These are phyloP conservation scores for Ustilago cynodontis DNA, from an alignment of 1,284 basidiomycete species.

Conservation along the genomic window DNA sequence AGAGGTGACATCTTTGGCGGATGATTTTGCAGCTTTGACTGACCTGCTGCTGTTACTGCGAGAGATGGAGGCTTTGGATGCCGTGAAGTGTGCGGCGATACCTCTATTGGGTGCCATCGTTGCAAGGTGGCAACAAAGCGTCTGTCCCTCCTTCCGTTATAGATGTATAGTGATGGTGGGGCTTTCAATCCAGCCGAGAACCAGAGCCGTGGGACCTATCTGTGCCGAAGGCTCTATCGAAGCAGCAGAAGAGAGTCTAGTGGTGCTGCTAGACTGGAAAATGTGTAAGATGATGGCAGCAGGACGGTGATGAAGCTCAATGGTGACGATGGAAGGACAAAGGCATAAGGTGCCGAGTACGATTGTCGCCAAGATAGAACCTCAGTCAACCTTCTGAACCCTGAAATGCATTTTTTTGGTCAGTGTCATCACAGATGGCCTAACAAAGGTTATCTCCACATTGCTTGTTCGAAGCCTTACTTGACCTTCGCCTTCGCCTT, in stretches of 20 bases:
- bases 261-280: neutral
- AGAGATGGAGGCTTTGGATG: conserved; percentile 32
- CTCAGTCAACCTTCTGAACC: conserved; percentile 13
- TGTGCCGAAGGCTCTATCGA: neutral
- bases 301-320: conserved; percentile 1
- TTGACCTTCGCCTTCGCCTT: too few relatives aligned
- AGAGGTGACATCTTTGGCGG: conserved; percentile 10
- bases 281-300: neutral
- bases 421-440: neutral
- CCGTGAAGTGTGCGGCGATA: conserved; percentile 39
- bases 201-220: neutral
- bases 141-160: neutral
- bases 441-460: conserved; percentile 9
- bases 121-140: neutral
- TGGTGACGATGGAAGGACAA: neutral
- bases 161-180: neutral
- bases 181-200: conserved; percentile 3
- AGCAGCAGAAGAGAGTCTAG: neutral
- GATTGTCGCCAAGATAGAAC: conserved; percentile 6
- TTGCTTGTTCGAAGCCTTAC: too few relatives aligned
- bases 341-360: conserved; percentile 9
- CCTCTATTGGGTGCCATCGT: conserved; percentile 39
- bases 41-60: conserved; percentile 18
- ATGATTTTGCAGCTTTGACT: conserved; percentile 16
- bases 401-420: neutral